Evolutionary conservation across 345 rosid species (phyloP).

Genomic region (Erucastrum elatum): DNA sequence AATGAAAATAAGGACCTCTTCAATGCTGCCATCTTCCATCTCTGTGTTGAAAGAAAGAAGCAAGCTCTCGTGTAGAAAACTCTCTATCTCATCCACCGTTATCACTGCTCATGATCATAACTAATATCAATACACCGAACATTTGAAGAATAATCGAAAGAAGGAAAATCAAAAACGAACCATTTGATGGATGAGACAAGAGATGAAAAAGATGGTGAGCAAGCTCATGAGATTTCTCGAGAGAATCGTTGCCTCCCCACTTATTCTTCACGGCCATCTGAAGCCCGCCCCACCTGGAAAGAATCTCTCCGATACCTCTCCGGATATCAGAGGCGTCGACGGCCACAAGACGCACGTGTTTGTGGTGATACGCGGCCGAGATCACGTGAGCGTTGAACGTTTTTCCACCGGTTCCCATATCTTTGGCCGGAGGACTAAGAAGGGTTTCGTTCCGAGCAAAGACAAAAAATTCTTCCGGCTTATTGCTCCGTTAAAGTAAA

Average conservation of each 20-base stretch:
- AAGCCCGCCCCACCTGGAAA: slow-evolving; percentile 73
- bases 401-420: slow-evolving; percentile 32
- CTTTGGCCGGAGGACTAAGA: not conserved
- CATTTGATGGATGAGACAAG: slow-evolving; percentile 51
- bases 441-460: slow-evolving; percentile 2
- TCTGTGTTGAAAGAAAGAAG: slow-evolving; percentile 78
- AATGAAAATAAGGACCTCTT: slow-evolving; percentile 43
- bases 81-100: slow-evolving; percentile 67
- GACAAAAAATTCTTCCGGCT: slow-evolving; percentile 26
- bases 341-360: not conserved
- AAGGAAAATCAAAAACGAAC: slow-evolving; percentile 17
- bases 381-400: not conserved
- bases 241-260: slow-evolving; percentile 81
- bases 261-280: slow-evolving; percentile 74
- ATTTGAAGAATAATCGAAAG: not conserved
- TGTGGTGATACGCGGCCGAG: slow-evolving; percentile 21
- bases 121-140: not conserved
- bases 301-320: slow-evolving; percentile 47
- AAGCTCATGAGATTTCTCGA: slow-evolving; percentile 41
- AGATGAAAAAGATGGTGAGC: slow-evolving; percentile 50
- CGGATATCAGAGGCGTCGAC: slow-evolving; percentile 26
- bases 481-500: slow-evolving; percentile 16
- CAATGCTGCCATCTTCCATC: slow-evolving; percentile 90
- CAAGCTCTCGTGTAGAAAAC: slow-evolving; percentile 68
- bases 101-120: slow-evolving; percentile 40